A percentile compares a stretch with the other conserved stretches of the same genome.
These are phyloP conservation scores for Candida xyloterini DNA, from an alignment of 805 yeast species.

Conservation along the genomic window DNA sequence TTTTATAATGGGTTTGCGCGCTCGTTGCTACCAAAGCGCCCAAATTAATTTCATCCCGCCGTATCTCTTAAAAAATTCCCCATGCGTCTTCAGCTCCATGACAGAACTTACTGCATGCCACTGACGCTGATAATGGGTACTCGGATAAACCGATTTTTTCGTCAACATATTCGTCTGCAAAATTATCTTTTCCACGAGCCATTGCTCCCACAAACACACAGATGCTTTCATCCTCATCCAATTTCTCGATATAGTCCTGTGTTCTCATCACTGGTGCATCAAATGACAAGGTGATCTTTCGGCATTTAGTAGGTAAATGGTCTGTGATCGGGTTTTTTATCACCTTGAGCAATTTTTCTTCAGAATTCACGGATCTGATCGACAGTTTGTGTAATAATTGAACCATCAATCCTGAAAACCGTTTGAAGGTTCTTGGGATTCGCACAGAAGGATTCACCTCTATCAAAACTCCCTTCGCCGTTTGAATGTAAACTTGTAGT, in stretches of 20 bases:
- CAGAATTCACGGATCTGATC: slow-evolving; percentile 91
- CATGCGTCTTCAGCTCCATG: slow-evolving; percentile 99
- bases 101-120: slow-evolving; percentile 96
- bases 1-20: slow-evolving; percentile 7
- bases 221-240: slow-evolving; percentile 87
- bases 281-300: slow-evolving; percentile 85
- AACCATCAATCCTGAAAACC: slow-evolving; percentile 97
- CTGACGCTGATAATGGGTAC: slow-evolving; percentile 94
- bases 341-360: slow-evolving; percentile 88
- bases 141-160: slow-evolving; percentile 95
- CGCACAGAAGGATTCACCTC: slow-evolving; percentile 96
- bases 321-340: slow-evolving; percentile 97
- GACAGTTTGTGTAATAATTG: slow-evolving; percentile 90
- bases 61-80: slow-evolving; percentile 50
- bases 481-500: slow-evolving; percentile 93
- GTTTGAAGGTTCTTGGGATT: slow-evolving; percentile 96
- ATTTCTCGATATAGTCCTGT: slow-evolving; percentile 76
- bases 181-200: slow-evolving; percentile 97
- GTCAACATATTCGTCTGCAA: slow-evolving; percentile 96
- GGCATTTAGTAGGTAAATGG: slow-evolving; percentile 93
- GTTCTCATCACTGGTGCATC: slow-evolving; percentile 88
- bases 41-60: not conserved
- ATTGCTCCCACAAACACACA: slow-evolving; percentile 99
- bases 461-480: slow-evolving; percentile 89
- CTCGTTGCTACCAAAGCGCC: slow-evolving; percentile 8